A percentile compares a stretch with the other conserved stretches of the same genome.
Evolutionary conservation across 202 grass and related monocot species (phyloP).

Genomic region (Schoenoplectus triqueter): DNA sequence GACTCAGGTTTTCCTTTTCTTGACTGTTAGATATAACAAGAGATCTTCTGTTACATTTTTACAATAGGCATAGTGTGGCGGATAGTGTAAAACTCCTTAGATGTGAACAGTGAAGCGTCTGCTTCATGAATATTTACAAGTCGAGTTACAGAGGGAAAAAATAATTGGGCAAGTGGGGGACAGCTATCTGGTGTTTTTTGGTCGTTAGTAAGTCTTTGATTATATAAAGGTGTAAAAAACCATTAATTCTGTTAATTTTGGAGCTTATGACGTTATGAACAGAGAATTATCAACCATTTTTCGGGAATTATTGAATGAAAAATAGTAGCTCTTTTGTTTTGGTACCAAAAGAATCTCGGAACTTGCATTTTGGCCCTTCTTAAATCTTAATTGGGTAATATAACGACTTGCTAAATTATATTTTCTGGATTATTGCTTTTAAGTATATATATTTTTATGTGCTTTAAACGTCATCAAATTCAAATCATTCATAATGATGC

Average conservation of each 20-base stretch:
- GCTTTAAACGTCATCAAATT: no score
- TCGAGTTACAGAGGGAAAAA: neutral
- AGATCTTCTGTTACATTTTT: neutral
- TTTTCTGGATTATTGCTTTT: no score
- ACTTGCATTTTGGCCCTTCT: no score
- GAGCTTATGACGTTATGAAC: neutral
- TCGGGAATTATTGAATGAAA: neutral
- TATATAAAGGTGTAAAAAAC: neutral
- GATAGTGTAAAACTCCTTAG: neutral
- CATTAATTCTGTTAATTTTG: neutral
- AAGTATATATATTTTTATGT: no score
- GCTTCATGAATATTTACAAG: neutral
- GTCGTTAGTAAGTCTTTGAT: constrained; percentile 11
- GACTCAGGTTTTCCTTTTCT: neutral
- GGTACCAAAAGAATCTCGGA: no score
- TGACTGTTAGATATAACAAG: neutral
- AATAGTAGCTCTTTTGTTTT: neutral
- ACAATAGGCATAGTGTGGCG: neutral
- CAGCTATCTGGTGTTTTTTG: constrained; percentile 17
- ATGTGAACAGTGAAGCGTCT: neutral
- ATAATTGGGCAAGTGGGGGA: neutral
- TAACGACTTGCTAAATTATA: no score
- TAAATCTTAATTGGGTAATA: no score
- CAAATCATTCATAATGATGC: no score
- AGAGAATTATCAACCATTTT: neutral